A percentile compares a stretch with the other conserved stretches of the same genome.
These are phyloP conservation scores for Chenopodium album DNA, from an alignment of 148 eudicot species.

Conservation along the genomic window DNA sequence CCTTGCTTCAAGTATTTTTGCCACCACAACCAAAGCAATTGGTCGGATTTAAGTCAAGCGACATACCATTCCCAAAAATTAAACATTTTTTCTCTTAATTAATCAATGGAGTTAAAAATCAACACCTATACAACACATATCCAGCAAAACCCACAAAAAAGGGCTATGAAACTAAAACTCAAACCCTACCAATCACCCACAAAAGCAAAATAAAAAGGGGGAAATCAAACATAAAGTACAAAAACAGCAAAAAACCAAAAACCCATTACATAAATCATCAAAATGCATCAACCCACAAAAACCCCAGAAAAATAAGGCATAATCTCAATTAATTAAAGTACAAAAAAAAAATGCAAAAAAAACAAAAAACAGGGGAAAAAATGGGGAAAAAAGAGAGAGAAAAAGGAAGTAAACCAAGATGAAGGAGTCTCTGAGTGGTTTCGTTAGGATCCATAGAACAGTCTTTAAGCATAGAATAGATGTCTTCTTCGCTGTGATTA, in stretches of 20 bases:
- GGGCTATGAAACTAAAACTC: neutral
- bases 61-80: neutral
- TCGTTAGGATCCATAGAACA: conserved; percentile 46
- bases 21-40: neutral
- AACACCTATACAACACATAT: neutral
- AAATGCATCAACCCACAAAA: neutral
- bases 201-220: neutral
- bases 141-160: neutral
- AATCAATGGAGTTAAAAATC: neutral
- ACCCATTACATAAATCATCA: neutral
- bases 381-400: neutral
- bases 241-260: neutral
- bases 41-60: neutral
- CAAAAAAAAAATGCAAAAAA: too few relatives aligned
- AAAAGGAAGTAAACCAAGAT: conserved; percentile 26
- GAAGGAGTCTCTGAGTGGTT: conserved; percentile 35
- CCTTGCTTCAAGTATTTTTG: neutral
- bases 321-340: neutral
- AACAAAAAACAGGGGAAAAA: neutral
- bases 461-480: conserved; percentile 41
- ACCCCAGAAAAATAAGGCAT: neutral
- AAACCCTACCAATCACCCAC: conserved; percentile 6
- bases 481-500: conserved; percentile 41
- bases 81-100: too few relatives aligned
- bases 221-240: neutral